Evolutionary conservation across 1,284 basidiomycete genomes (phyloP).

Genomic region (Cryptococcus sp.): DNA sequence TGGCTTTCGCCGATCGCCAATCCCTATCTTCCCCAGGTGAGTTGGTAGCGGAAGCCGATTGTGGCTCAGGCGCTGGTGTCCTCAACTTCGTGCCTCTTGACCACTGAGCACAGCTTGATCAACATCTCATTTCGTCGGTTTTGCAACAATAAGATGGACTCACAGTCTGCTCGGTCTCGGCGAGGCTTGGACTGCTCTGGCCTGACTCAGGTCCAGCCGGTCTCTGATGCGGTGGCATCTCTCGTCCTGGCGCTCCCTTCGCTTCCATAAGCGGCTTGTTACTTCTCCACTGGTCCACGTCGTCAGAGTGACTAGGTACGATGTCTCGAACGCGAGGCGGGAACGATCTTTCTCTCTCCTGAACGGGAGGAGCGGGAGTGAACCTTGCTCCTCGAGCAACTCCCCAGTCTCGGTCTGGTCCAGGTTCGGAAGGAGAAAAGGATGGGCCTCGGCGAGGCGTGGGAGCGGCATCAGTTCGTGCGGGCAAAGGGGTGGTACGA

Average conservation of each 20-base stretch:
- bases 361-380: slow-evolving; percentile 40
- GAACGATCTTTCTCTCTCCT: slow-evolving; percentile 19
- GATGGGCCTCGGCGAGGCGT: slow-evolving; percentile 26
- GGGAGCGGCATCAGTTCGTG: slow-evolving; percentile 43
- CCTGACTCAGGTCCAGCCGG: slow-evolving; percentile 17
- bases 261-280: slow-evolving; percentile 38
- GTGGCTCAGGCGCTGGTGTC: slow-evolving; percentile 22
- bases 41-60: slow-evolving; percentile 13
- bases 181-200: slow-evolving; percentile 51
- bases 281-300: slow-evolving; percentile 57
- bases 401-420: slow-evolving; percentile 53
- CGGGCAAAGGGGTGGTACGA: slow-evolving; percentile 81
- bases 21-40: slow-evolving; percentile 40
- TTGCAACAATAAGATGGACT: slow-evolving; percentile 16
- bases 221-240: slow-evolving; percentile 39
- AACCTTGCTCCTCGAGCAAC: slow-evolving; percentile 55
- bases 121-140: not conserved
- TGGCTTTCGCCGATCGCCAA: slow-evolving; percentile 39
- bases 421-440: slow-evolving; percentile 32
- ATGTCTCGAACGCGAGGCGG: not conserved
- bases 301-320: slow-evolving; percentile 51
- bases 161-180: slow-evolving; percentile 71
- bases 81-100: slow-evolving; percentile 50
- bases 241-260: slow-evolving; percentile 15
- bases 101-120: slow-evolving; percentile 39